These are phyloP conservation scores for Tardiomyces digboiensis DNA, from an alignment of 1,139 yeast species.

Conservation along the genomic window DNA sequence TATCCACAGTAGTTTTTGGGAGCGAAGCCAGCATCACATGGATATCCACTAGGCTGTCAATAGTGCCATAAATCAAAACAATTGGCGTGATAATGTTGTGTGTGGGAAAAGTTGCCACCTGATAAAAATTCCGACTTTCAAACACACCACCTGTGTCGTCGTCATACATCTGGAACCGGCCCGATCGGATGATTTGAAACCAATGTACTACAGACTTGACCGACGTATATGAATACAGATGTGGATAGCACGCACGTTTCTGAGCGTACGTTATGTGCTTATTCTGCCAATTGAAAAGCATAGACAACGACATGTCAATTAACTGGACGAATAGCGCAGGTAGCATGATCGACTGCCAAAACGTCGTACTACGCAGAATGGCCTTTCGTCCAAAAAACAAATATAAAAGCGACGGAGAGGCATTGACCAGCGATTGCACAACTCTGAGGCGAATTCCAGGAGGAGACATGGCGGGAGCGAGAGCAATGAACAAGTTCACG, in stretches of 20 bases:
- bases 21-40: constrained; percentile 57
- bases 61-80: constrained; percentile 66
- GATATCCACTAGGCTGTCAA: constrained; percentile 80
- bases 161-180: constrained; percentile 81
- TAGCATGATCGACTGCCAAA: constrained; percentile 78
- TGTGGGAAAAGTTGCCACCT: constrained; percentile 59
- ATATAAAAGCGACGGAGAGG: constrained; percentile 70
- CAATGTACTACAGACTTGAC: constrained; percentile 93
- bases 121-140: constrained; percentile 25
- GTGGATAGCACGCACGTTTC: constrained; percentile 69
- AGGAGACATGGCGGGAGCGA: constrained; percentile 95
- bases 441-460: constrained; percentile 69
- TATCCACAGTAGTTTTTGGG: constrained; percentile 31
- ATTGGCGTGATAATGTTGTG: constrained; percentile 62
- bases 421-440: constrained; percentile 65
- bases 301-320: constrained; percentile 58
- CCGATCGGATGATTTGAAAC: constrained; percentile 86
- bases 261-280: constrained; percentile 60
- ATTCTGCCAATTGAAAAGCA: constrained; percentile 74
- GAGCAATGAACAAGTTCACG: constrained; percentile 63
- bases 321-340: constrained; percentile 71
- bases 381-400: constrained; percentile 66
- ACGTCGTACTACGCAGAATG: constrained; percentile 63
- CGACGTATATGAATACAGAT: constrained; percentile 81
- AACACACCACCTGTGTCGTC: constrained; percentile 33